These are phyloP conservation scores for Entomortierella chlamydospora DNA, from an alignment of 192 early-diverging fungal species.

Conservation along the genomic window DNA sequence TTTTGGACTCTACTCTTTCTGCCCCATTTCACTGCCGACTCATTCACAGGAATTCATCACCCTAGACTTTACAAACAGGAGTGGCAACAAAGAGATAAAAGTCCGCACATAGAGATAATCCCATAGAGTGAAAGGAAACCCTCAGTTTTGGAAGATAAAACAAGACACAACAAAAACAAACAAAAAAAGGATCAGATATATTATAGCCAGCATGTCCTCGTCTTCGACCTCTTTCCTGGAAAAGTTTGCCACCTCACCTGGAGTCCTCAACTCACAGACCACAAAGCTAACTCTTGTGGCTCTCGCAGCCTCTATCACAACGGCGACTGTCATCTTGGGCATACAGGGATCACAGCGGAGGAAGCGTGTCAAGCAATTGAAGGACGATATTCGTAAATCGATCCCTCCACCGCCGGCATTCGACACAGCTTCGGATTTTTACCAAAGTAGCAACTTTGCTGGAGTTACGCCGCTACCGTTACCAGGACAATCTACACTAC, in stretches of 20 bases:
- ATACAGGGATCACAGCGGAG: constrained; percentile 61
- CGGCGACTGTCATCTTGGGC: constrained; percentile 68
- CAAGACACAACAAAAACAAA: neutral
- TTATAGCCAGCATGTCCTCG: neutral
- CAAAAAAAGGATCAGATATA: neutral
- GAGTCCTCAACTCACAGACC: constrained; percentile 31
- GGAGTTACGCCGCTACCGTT: neutral
- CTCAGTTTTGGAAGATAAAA: too few species aligned
- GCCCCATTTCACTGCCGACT: neutral
- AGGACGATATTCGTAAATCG: constrained; percentile 63
- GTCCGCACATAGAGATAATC: too few species aligned
- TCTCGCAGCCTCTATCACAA: constrained; percentile 72
- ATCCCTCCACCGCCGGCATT: constrained; percentile 49
- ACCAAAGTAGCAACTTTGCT: constrained; percentile 3
- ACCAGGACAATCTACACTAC: neutral
- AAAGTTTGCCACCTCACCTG: constrained; percentile 6
- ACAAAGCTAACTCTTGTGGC: constrained; percentile 62
- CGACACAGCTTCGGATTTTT: constrained; percentile 3
- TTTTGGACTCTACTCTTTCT: neutral
- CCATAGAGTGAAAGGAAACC: too few species aligned
- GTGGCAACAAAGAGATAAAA: neutral
- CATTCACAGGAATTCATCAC: neutral
- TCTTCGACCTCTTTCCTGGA: constrained; percentile 29
- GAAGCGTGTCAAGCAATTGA: constrained; percentile 62
- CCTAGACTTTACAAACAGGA: neutral